Evolutionary conservation across 140 eudicot species (phyloP).

Genomic region (Cichorium intybus): DNA sequence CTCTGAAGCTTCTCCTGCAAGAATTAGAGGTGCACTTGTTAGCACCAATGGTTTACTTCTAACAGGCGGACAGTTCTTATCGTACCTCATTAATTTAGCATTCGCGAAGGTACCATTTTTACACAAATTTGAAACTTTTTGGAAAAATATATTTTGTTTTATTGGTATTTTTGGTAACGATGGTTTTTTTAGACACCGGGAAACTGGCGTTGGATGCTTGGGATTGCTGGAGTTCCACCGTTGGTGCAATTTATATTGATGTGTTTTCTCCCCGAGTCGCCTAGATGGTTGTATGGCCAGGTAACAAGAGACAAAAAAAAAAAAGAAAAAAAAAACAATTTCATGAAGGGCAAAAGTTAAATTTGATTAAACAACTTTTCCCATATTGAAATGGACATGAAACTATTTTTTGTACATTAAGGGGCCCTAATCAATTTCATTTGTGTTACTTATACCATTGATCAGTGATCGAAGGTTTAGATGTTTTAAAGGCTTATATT

Average conservation of each 20-base stretch:
- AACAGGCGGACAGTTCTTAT: conserved; percentile 74
- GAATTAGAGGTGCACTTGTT: conserved; percentile 85
- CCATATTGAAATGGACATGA: too few species aligned
- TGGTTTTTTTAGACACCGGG: conserved; percentile 40
- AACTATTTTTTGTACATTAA: too few species aligned
- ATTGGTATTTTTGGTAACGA: background rate
- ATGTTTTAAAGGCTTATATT: too few species aligned
- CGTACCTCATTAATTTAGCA: conserved; percentile 73
- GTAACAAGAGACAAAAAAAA: conserved; percentile 28
- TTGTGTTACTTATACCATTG: too few species aligned
- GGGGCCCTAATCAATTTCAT: too few species aligned
- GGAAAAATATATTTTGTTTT: background rate
- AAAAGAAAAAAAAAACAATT: too few species aligned
- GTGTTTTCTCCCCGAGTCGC: conserved; percentile 77
- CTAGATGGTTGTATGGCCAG: conserved; percentile 67
- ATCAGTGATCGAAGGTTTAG: too few species aligned
- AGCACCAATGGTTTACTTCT: conserved; percentile 77
- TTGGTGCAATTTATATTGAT: conserved; percentile 60
- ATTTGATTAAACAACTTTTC: too few species aligned
- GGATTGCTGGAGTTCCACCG: conserved; percentile 82
- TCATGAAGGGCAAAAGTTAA: too few species aligned
- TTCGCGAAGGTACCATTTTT: conserved; percentile 49
- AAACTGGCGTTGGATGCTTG: conserved; percentile 97
- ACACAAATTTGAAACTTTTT: background rate
- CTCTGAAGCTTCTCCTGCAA: conserved; percentile 76